phyloP scores from a whole-genome alignment of 371 early-diverging fungal species.

The Mucor plumbeus region DNA sequence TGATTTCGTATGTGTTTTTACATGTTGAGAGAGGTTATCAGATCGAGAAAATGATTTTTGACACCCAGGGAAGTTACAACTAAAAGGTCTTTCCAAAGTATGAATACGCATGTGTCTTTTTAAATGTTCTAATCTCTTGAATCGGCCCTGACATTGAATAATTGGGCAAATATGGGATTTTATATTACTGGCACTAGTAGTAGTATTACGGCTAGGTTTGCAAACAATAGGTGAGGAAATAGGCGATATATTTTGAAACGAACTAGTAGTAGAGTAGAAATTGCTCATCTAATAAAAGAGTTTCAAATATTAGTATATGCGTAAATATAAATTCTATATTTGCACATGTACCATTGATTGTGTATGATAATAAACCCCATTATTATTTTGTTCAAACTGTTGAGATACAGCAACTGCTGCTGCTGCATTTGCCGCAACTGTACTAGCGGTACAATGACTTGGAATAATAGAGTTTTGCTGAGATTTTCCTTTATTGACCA shows the following conservation, averaged over 20 bases:
- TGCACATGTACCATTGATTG: background rate
- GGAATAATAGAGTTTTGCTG: slow-evolving; percentile 3
- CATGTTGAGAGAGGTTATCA: slow-evolving; percentile 73
- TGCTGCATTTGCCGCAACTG: slow-evolving; percentile 17
- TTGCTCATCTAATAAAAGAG: background rate
- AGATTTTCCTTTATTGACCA: background rate
- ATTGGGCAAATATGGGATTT: slow-evolving; percentile 58
- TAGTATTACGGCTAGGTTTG: background rate
- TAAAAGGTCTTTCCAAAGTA: slow-evolving; percentile 79
- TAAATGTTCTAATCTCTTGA: slow-evolving; percentile 88
- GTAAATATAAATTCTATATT: background rate
- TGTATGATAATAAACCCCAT: slow-evolving; percentile 12
- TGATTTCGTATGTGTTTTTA: slow-evolving; percentile 62
- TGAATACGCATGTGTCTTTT: slow-evolving; percentile 91
- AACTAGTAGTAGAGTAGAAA: background rate
- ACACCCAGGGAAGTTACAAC: slow-evolving; percentile 72
- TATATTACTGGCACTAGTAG: slow-evolving; percentile 19
- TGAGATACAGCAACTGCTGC: slow-evolving; percentile 22
- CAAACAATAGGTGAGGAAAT: background rate
- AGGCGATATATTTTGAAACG: background rate
- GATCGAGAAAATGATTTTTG: slow-evolving; percentile 81
- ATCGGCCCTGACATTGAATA: slow-evolving; percentile 60
- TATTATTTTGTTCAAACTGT: slow-evolving; percentile 1
- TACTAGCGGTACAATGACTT: background rate
- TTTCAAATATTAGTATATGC: background rate